Percentiles rank a stretch among this genome's conserved stretches.
phyloP scores from a whole-genome alignment of 1,139 yeast species.

The Taphrina sp. region DNA sequence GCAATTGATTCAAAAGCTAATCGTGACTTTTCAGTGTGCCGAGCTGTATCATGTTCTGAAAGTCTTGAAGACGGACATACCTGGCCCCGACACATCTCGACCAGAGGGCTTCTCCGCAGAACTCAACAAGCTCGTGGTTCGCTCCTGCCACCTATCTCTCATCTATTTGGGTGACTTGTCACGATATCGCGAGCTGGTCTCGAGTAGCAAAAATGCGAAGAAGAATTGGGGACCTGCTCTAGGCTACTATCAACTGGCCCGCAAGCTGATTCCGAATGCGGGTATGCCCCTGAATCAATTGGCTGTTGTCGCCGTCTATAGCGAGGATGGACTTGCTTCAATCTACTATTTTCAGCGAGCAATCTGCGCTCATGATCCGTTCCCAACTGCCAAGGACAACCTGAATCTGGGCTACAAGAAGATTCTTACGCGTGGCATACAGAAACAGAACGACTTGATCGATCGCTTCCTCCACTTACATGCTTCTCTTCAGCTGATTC shows the following conservation, averaged over 20 bases:
- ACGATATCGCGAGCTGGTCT: slow-evolving; percentile 38
- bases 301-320: slow-evolving; percentile 37
- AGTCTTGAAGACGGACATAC: slow-evolving; percentile 20
- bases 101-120: not conserved
- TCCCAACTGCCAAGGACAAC: slow-evolving; percentile 37
- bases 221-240: slow-evolving; percentile 38
- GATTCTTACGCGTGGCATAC: slow-evolving; percentile 27
- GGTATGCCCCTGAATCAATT: slow-evolving; percentile 39
- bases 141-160: slow-evolving; percentile 36
- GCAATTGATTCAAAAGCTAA: slow-evolving; percentile 33
- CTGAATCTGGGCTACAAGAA: slow-evolving; percentile 37
- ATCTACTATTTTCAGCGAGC: slow-evolving; percentile 39
- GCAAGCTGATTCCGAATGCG: slow-evolving; percentile 35
- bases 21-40: slow-evolving; percentile 29
- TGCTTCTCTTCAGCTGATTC: not conserved
- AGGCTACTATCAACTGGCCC: slow-evolving; percentile 37
- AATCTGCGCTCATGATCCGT: slow-evolving; percentile 36
- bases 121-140: slow-evolving; percentile 24
- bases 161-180: slow-evolving; percentile 39
- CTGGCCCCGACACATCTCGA: not conserved
- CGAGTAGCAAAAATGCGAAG: slow-evolving; percentile 28
- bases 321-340: slow-evolving; percentile 35
- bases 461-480: slow-evolving; percentile 3
- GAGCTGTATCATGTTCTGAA: slow-evolving; percentile 34
- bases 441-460: not conserved